phyloP scores from a whole-genome alignment of 345 rosid genomes.

The Brassica incana region DNA sequence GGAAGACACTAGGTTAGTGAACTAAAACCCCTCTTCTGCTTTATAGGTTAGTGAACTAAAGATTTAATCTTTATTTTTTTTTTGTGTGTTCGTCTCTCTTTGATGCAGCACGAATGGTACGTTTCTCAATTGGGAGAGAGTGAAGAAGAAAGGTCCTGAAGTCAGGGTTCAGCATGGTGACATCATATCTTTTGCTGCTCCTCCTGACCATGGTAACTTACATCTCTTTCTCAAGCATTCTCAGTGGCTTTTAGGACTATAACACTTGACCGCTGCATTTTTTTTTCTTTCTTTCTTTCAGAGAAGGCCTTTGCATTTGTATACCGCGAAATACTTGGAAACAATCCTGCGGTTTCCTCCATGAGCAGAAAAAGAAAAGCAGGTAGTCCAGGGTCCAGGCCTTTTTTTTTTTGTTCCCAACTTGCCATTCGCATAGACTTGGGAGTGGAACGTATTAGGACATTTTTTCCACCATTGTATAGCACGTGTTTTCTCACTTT shows the following conservation, averaged over 20 bases:
- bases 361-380: slow-evolving; percentile 65
- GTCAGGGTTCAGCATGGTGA: slow-evolving; percentile 73
- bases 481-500: slow-evolving; percentile 8
- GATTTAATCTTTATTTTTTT: not conserved
- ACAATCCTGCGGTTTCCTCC: slow-evolving; percentile 37
- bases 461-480: not conserved
- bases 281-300: slow-evolving; percentile 34
- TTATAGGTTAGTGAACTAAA: not conserved
- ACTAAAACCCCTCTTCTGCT: not conserved
- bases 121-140: slow-evolving; percentile 73
- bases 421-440: not conserved
- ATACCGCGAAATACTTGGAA: slow-evolving; percentile 62
- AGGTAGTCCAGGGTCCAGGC: slow-evolving; percentile 46
- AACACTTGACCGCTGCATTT: slow-evolving; percentile 7
- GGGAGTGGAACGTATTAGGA: not conserved
- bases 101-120: slow-evolving; percentile 82
- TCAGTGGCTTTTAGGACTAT: not conserved
- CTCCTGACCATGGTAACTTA: slow-evolving; percentile 80
- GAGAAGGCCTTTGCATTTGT: slow-evolving; percentile 84
- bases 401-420: not conserved
- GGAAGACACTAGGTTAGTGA: slow-evolving; percentile 76
- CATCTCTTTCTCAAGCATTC: not conserved
- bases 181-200: slow-evolving; percentile 76
- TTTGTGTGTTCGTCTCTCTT: not conserved
- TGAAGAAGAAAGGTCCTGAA: slow-evolving; percentile 67